Conservation (phyloP, 176 grass and related monocot genomes). For the Tillandsia fasciculata region DNA sequence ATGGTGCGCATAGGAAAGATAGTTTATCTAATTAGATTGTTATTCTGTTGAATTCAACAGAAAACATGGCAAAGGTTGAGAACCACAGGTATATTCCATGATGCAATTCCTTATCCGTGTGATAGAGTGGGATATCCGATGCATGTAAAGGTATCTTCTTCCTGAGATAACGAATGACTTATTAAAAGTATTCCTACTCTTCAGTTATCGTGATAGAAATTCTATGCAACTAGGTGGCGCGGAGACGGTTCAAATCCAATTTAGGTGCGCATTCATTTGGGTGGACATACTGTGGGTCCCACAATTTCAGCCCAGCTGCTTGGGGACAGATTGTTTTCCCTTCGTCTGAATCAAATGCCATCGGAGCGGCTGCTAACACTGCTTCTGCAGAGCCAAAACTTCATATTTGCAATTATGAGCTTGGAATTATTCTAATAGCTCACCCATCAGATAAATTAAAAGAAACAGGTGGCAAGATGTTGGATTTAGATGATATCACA, state of each 20-base stretch:
- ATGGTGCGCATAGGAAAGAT: neutral
- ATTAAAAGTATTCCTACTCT: too few species aligned
- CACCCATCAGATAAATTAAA: conserved; percentile 27
- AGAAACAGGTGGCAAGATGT: conserved; percentile 20
- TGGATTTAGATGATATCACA: conserved; percentile 28
- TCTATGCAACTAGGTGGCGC: conserved; percentile 39
- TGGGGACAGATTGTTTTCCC: conserved; percentile 52
- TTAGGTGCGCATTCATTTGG: conserved; percentile 42
- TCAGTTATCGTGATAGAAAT: neutral
- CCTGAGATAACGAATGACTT: neutral
- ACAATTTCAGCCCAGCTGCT: conserved; percentile 91
- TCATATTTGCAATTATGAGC: conserved; percentile 88
- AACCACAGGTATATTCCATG: conserved; percentile 55
- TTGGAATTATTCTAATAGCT: conserved; percentile 53
- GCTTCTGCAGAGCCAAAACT: conserved; percentile 30
- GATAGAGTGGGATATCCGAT: conserved; percentile 63
- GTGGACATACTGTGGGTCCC: conserved; percentile 85
- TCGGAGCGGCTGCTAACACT: conserved; percentile 12
- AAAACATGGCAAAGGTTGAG: conserved; percentile 85
- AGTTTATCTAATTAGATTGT: conserved; percentile 8
- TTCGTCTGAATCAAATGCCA: conserved; percentile 32
- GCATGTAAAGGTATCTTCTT: conserved; percentile 70
- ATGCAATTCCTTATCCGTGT: conserved; percentile 64
- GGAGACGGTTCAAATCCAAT: conserved; percentile 47
- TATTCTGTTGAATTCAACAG: conserved; percentile 13